Evolutionary conservation across 192 early-diverging fungal species (phyloP).

Genomic region (Coemansia sp.): DNA sequence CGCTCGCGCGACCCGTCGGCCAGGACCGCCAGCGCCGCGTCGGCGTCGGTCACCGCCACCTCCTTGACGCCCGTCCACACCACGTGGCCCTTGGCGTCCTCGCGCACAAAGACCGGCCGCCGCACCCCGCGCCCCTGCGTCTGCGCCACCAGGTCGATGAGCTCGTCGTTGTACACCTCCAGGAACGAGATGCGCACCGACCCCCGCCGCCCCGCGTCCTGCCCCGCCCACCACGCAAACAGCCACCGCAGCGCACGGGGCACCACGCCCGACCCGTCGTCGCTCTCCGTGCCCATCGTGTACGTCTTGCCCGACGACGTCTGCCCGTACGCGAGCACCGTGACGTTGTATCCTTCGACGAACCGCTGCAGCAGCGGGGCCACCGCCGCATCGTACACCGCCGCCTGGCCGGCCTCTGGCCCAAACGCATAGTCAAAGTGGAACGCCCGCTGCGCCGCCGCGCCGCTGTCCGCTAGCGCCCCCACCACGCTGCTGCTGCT

Average conservation of each 20-base stretch:
- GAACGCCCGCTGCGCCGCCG: slow-evolving; percentile 36
- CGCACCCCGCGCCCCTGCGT: slow-evolving; percentile 55
- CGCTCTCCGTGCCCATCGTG: slow-evolving; percentile 85
- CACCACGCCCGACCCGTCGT: slow-evolving; percentile 60
- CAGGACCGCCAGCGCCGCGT: slow-evolving; percentile 69
- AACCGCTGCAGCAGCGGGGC: slow-evolving; percentile 57
- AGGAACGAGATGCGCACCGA: slow-evolving; percentile 78
- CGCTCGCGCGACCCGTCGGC: slow-evolving; percentile 71
- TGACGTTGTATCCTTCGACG: slow-evolving; percentile 88
- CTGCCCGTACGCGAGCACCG: slow-evolving; percentile 91
- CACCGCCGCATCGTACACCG: slow-evolving; percentile 61
- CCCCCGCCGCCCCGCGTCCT: background rate
- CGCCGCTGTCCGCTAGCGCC: background rate
- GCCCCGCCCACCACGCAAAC: slow-evolving; percentile 54
- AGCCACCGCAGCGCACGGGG: slow-evolving; percentile 69
- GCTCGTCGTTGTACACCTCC: slow-evolving; percentile 96
- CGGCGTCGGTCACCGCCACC: slow-evolving; percentile 64
- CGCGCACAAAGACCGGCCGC: slow-evolving; percentile 70
- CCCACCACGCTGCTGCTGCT: slow-evolving; percentile 16
- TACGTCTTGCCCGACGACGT: slow-evolving; percentile 94
- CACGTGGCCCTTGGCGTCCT: slow-evolving; percentile 87
- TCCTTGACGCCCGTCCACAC: slow-evolving; percentile 83
- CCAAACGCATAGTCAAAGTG: slow-evolving; percentile 72
- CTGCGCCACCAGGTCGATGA: slow-evolving; percentile 84
- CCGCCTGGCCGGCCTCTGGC: slow-evolving; percentile 55